Evolutionary conservation across 2,329 filamentous ascomycete genomes (phyloP).

Genomic region (Biscogniauxia sp.): DNA sequence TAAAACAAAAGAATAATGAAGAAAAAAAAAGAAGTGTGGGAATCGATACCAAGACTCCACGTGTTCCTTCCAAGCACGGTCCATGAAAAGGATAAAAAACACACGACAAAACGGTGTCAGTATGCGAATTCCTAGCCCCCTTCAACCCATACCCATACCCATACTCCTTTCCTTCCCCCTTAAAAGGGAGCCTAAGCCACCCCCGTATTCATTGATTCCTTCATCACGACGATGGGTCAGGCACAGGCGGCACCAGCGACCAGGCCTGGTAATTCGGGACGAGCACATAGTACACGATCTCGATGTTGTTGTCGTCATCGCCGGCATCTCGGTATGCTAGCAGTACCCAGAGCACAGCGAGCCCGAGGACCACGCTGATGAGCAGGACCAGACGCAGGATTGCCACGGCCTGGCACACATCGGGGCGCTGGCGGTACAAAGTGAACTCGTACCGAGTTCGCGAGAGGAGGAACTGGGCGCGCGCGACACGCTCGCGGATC

Average conservation of each 20-base stretch:
- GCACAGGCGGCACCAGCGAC: background rate
- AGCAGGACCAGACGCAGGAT: background rate
- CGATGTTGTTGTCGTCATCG: background rate
- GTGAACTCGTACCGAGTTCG: background rate
- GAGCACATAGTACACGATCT: background rate
- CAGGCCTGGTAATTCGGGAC: background rate
- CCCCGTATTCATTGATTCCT: background rate
- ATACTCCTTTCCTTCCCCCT: too few relatives aligned
- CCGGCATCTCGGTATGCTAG: background rate
- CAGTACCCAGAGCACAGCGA: background rate
- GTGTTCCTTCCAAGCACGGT: too few relatives aligned
- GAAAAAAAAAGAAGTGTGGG: too few relatives aligned
- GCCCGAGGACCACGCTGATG: background rate
- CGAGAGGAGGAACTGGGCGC: background rate
- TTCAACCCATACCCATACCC: too few relatives aligned
- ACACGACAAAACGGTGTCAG: too few relatives aligned
- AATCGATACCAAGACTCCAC: too few relatives aligned
- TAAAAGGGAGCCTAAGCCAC: too few relatives aligned
- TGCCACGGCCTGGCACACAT: background rate
- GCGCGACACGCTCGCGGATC: background rate
- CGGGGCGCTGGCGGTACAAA: background rate
- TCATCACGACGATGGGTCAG: background rate
- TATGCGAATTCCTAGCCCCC: too few relatives aligned
- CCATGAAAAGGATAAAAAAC: too few relatives aligned
- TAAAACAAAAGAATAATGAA: too few relatives aligned